Base-by-base conservation (phyloP, 345 rosid genomes). In the Linum lewisii region DNA sequence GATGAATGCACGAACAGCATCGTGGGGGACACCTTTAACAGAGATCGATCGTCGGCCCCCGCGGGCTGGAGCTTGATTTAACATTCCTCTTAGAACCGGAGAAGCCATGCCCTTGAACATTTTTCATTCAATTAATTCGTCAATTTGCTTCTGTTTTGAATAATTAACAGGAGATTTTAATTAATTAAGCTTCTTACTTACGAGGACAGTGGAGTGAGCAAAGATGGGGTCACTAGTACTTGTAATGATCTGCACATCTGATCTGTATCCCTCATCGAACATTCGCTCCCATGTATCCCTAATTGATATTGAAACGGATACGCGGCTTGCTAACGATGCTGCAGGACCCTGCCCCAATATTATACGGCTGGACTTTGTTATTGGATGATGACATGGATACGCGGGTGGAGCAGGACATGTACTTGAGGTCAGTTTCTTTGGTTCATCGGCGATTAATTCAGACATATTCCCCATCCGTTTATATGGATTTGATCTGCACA, bases 91-190 rank as follows among this genome's bases (percentile, higher is more conserved):
- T 59, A 92, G 78, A 52, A 79, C 90, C 36, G 77, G 75, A 62
- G 96, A 88, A 61, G 95, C 95, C 77, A 74, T 80, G 47, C 95
- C 90, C 98, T 92, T 69, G 57, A 15, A 14, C 21, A 7, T n/a
- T 49, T 21, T 18, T 15, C n/a, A 54, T 57, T 29, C 29, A 52
- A 57, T 51, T 36, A 53, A 54, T 7, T 20, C 18, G 66, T 36
- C 54, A 55, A 11, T 18, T 20, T 20, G 54, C n/a, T 10, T n/a
- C n/a, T n/a, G n/a, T n/a, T n/a, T n/a, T n/a, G n/a, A 24, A 21
- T 36, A 7, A 36, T 18, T 10, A 34, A 9, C 32, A 4, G 29
- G 8, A 26, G 24, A 32, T 24, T 63, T 37, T 2, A 2, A 26
- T 6, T 26, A 26, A 6, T 5, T n/a, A 11, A 14, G 42, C 7